phyloP scores from a whole-genome alignment of 2,329 filamentous ascomycete genomes.

The Sclerotinia trifoliorum region DNA sequence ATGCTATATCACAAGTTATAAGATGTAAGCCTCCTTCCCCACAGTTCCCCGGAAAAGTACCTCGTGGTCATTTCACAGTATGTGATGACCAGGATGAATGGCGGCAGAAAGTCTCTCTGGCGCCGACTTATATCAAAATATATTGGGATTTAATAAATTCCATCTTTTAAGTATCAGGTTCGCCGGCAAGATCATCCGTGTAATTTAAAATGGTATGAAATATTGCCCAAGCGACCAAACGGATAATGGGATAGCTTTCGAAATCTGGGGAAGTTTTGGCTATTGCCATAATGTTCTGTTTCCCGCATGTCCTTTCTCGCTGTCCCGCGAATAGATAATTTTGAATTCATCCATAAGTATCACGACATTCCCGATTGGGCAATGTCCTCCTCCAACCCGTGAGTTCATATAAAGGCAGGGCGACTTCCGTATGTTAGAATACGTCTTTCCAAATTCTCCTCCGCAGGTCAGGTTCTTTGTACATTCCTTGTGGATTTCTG shows the following conservation, averaged over 20 bases:
- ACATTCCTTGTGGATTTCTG: constrained; percentile 8
- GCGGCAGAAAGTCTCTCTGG: constrained; percentile 16
- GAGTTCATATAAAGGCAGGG: not conserved
- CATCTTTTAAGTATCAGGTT: constrained; percentile 25
- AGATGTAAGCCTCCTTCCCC: constrained; percentile 19
- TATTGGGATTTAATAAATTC: constrained; percentile 27
- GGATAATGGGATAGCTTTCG: constrained; percentile 24
- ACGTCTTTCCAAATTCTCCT: not conserved
- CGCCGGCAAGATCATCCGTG: constrained; percentile 25
- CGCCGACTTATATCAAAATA: constrained; percentile 26
- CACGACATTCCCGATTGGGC: not conserved
- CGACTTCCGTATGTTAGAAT: not conserved
- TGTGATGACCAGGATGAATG: constrained; percentile 17
- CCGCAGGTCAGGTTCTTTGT: not conserved
- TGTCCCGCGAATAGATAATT: not conserved
- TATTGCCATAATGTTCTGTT: not conserved
- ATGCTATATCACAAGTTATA: constrained; percentile 15
- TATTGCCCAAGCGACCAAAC: constrained; percentile 24
- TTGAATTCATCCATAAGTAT: not conserved
- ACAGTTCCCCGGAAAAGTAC: constrained; percentile 14
- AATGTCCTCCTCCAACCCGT: not conserved
- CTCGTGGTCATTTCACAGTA: constrained; percentile 17
- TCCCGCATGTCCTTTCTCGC: not conserved
- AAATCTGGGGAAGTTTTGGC: constrained; percentile 1
- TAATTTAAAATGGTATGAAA: not conserved